Evolutionary conservation across 257 asterid genomes (phyloP).

Genomic region (Parsonsia alboflavescens): DNA sequence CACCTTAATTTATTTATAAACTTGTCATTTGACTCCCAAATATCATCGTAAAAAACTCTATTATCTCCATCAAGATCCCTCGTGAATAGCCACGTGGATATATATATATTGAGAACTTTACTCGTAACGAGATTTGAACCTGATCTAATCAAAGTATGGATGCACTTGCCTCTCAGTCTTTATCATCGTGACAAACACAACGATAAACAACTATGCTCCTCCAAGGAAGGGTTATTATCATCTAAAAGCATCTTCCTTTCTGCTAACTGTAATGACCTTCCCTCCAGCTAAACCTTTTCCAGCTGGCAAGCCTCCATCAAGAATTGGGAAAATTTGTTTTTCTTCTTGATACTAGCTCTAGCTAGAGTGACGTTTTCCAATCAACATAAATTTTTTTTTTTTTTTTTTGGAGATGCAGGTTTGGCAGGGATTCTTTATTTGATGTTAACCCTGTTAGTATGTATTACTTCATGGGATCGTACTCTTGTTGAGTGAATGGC

Average conservation of each 20-base stretch:
- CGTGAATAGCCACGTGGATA: no score
- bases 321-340: not conserved
- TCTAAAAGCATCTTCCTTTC: constrained; percentile 4
- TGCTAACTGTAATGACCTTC: not conserved
- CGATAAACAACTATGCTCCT: not conserved
- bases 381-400: not conserved
- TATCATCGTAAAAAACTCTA: not conserved
- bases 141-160: no score
- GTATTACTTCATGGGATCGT: not conserved
- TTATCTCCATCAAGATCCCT: not conserved
- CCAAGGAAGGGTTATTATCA: not conserved
- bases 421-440: not conserved
- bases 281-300: not conserved
- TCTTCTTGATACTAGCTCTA: not conserved
- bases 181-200: no score
- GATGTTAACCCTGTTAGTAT: not conserved
- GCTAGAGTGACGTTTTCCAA: not conserved
- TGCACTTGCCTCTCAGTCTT: no score
- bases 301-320: constrained; percentile 1
- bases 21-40: constrained; percentile 19
- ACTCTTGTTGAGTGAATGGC: not conserved
- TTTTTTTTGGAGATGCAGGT: not conserved
- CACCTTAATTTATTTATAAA: not conserved
- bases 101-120: no score
- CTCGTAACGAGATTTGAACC: no score